Evolutionary conservation across 2,329 filamentous ascomycete species (phyloP).

Genomic region (Triangularia setosa): DNA sequence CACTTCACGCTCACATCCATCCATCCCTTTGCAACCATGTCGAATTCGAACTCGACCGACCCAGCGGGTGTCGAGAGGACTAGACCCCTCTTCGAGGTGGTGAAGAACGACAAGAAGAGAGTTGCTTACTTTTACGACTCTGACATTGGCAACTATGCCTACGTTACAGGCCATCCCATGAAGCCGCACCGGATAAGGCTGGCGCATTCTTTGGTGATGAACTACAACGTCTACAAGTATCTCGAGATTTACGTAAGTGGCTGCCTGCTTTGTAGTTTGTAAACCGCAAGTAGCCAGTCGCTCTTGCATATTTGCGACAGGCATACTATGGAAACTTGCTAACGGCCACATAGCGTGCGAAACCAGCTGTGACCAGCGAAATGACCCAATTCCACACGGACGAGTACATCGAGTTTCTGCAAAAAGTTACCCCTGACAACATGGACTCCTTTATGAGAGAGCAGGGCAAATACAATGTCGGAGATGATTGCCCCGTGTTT

Average conservation of each 20-base stretch:
- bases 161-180: conserved; percentile 96
- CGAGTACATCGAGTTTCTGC: conserved; percentile 93
- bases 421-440: conserved; percentile 95
- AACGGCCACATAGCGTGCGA: conserved; percentile 59
- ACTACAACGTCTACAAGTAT: conserved; percentile 91
- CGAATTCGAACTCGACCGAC: conserved; percentile 26
- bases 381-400: conserved; percentile 92
- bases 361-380: conserved; percentile 83
- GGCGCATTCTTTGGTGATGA: conserved; percentile 93
- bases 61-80: conserved; percentile 39
- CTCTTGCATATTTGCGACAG: not conserved
- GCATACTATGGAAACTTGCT: too few relatives aligned
- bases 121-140: conserved; percentile 99
- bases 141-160: conserved; percentile 97
- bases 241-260: conserved; percentile 88
- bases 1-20: not conserved
- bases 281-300: not conserved
- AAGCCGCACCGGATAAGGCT: conserved; percentile 95
- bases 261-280: conserved; percentile 32
- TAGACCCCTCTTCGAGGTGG: conserved; percentile 44
- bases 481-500: conserved; percentile 96
- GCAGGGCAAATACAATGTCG: conserved; percentile 89
- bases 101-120: conserved; percentile 59
- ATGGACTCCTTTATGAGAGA: conserved; percentile 93
- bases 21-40: not conserved